phyloP scores from a whole-genome alignment of 768 basidiomycete species.

The Naganishia randhawae region DNA sequence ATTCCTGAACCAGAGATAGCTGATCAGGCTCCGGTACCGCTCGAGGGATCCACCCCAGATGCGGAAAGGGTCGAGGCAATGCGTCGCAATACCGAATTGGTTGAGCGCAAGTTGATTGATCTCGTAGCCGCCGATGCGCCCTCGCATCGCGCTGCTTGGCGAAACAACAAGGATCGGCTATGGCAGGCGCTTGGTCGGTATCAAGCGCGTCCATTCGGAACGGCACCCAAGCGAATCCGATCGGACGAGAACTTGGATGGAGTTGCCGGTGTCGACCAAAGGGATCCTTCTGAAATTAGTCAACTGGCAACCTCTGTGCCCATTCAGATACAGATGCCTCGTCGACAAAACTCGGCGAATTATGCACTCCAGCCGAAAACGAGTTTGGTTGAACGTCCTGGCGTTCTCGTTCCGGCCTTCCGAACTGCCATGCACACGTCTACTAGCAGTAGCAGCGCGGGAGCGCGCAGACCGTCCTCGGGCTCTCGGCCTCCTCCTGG shows the following conservation, averaged over 20 bases:
- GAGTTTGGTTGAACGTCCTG: slow-evolving; percentile 39
- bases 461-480: not conserved
- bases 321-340: slow-evolving; percentile 39
- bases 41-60: slow-evolving; percentile 10
- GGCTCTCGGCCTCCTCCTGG: slow-evolving; percentile 11
- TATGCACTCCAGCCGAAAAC: slow-evolving; percentile 40
- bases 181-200: slow-evolving; percentile 27
- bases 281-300: slow-evolving; percentile 29
- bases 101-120: slow-evolving; percentile 44
- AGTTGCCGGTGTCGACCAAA: not conserved
- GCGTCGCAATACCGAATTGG: slow-evolving; percentile 31
- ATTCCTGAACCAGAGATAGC: not conserved
- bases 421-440: slow-evolving; percentile 37
- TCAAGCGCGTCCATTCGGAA: not conserved
- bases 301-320: slow-evolving; percentile 44
- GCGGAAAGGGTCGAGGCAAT: slow-evolving; percentile 17
- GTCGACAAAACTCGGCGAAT: not conserved
- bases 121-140: slow-evolving; percentile 47
- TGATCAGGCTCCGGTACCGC: not conserved
- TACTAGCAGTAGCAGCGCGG: not conserved
- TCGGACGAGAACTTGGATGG: slow-evolving; percentile 22
- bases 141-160: slow-evolving; percentile 47
- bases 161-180: slow-evolving; percentile 30
- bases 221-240: not conserved
- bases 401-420: slow-evolving; percentile 44